Evolutionary conservation across 108 stramenopile species (phyloP).

Genomic region (Ochromonas danica): DNA sequence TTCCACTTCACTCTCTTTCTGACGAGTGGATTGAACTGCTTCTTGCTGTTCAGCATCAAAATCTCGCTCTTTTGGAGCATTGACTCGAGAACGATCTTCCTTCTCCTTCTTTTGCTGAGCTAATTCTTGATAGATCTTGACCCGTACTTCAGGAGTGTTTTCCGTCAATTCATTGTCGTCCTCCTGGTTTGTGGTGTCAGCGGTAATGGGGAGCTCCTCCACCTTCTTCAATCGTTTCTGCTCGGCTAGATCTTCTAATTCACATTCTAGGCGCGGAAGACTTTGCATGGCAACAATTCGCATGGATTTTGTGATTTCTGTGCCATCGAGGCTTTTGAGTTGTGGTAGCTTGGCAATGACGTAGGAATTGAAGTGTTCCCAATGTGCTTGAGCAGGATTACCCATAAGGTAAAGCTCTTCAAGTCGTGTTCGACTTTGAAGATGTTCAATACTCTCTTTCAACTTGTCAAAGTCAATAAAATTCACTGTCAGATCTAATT

Average conservation of each 20-base stretch:
- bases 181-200: neutral
- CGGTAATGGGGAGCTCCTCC: neutral
- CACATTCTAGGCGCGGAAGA: no score
- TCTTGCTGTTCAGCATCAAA: conserved; percentile 51
- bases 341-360: conserved; percentile 68
- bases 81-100: conserved; percentile 61
- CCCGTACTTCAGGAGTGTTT: conserved; percentile 69
- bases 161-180: conserved; percentile 56
- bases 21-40: neutral
- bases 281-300: conserved; percentile 63
- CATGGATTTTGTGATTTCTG: conserved; percentile 61
- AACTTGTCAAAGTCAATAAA: conserved; percentile 73
- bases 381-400: conserved; percentile 71
- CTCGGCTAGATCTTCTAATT: no score
- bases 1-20: conserved; percentile 34
- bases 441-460: conserved; percentile 61
- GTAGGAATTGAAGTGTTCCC: conserved; percentile 61
- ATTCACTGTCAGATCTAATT: conserved; percentile 81
- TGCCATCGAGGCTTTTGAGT: conserved; percentile 68
- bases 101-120: conserved; percentile 76
- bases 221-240: neutral
- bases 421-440: conserved; percentile 54
- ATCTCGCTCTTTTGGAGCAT: conserved; percentile 55
- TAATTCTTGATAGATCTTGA: conserved; percentile 71
- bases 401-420: conserved; percentile 75